These are phyloP conservation scores for Cryptococcus neoformans DNA, from an alignment of 1,284 basidiomycete genomes.

Conservation along the genomic window DNA sequence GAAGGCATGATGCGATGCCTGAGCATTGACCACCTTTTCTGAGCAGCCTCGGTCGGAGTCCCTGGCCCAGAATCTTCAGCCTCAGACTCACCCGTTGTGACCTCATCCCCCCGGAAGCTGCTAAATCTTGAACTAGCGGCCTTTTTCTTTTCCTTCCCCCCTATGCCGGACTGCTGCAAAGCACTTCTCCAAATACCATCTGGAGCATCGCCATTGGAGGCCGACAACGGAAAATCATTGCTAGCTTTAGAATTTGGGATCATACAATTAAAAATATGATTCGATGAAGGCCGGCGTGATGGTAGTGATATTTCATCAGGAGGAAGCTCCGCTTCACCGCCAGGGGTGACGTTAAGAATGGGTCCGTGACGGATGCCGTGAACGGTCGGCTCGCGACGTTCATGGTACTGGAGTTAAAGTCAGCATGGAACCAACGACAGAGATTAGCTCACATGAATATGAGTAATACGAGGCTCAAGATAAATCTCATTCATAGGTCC, in stretches of 20 bases:
- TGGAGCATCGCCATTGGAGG: neutral
- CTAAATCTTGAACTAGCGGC: constrained; percentile 14
- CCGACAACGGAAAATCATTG: too few relatives aligned
- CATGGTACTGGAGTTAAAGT: constrained; percentile 20
- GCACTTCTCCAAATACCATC: constrained; percentile 21
- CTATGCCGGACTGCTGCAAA: constrained; percentile 1
- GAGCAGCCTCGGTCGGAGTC: constrained; percentile 19
- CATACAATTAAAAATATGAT: too few relatives aligned
- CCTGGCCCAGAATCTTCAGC: neutral
- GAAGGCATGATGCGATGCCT: constrained; percentile 31
- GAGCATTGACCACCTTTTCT: constrained; percentile 36
- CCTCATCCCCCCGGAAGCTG: constrained; percentile 14
- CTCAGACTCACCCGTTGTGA: neutral
- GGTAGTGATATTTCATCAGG: constrained; percentile 31
- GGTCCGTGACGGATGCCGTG: constrained; percentile 21
- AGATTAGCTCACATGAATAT: constrained; percentile 34
- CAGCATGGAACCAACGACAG: neutral
- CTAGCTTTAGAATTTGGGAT: too few relatives aligned
- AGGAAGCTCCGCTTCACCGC: constrained; percentile 32
- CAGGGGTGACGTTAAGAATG: constrained; percentile 31
- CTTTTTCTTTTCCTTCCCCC: constrained; percentile 1
- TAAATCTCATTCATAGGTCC: constrained; percentile 42
- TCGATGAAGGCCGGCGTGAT: constrained; percentile 9
- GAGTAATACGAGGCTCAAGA: constrained; percentile 35
- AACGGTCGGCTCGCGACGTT: constrained; percentile 16